A percentile compares a stretch with the other conserved stretches of the same genome.
These are phyloP conservation scores for Teunomyces atbi DNA, from an alignment of 805 yeast genomes.

Conservation along the genomic window DNA sequence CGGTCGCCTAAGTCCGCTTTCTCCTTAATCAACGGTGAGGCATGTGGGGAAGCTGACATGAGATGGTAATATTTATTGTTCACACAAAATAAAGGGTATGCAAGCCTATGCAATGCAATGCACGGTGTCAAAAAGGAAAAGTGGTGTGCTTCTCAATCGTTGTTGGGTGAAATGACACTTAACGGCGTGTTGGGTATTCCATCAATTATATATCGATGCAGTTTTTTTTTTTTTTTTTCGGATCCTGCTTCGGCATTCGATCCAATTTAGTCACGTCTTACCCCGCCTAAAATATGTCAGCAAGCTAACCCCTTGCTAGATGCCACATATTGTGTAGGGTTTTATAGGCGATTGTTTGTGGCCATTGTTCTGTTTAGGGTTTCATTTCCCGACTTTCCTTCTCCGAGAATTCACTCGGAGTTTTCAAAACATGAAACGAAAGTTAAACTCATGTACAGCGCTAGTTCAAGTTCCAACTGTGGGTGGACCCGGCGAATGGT, in stretches of 20 bases:
- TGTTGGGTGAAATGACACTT: no score
- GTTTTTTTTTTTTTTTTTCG: neutral
- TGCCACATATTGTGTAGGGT: no score
- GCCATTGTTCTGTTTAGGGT: no score
- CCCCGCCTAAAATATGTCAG: neutral
- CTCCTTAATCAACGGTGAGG: neutral
- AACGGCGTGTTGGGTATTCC: neutral
- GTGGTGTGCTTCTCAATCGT: no score
- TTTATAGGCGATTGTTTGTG: no score
- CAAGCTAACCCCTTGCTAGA: no score
- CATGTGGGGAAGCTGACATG: neutral
- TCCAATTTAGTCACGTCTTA: neutral
- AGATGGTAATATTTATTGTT: no score
- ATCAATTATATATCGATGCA: neutral
- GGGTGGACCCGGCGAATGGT: neutral
- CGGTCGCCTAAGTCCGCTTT: slow-evolving; percentile 14
- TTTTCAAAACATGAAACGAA: neutral
- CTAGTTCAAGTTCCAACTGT: neutral
- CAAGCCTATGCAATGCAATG: no score
- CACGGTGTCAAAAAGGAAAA: no score
- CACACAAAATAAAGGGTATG: no score
- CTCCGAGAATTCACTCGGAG: no score
- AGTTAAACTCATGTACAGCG: neutral
- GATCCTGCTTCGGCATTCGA: neutral
- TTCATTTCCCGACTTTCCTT: no score